These are phyloP conservation scores for Lycium barbarum DNA, from an alignment of 257 asterid genomes.

Conservation along the genomic window DNA sequence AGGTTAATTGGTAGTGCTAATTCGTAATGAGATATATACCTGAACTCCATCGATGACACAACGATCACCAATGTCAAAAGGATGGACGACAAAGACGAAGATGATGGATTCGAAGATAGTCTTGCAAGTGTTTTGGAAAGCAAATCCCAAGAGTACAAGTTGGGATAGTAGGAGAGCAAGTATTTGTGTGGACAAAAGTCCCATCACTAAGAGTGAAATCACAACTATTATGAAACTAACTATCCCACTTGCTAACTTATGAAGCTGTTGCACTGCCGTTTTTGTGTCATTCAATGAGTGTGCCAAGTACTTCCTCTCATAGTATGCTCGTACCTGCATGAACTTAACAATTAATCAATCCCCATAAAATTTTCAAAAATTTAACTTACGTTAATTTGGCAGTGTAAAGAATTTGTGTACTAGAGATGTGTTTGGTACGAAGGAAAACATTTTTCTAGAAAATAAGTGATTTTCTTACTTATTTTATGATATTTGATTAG, in stretches of 20 bases:
- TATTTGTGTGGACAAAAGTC: slow-evolving; percentile 57
- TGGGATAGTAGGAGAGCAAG: slow-evolving; percentile 62
- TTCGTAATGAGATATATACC: slow-evolving; percentile 38
- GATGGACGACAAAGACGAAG: slow-evolving; percentile 72
- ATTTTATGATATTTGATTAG: no score
- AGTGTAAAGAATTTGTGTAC: no score
- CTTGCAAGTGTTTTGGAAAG: slow-evolving; percentile 75
- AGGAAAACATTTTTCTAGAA: no score
- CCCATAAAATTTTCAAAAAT: no score
- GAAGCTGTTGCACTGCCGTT: slow-evolving; percentile 71
- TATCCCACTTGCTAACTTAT: slow-evolving; percentile 60
- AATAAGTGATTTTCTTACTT: no score
- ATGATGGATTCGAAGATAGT: slow-evolving; percentile 67
- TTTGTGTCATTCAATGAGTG: slow-evolving; percentile 69
- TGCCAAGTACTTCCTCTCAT: slow-evolving; percentile 65
- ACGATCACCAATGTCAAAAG: slow-evolving; percentile 74
- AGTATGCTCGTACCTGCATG: slow-evolving; percentile 58
- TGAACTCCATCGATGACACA: slow-evolving; percentile 72
- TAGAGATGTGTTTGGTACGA: no score
- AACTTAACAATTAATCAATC: no score
- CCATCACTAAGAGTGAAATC: slow-evolving; percentile 54
- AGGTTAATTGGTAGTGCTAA: no score
- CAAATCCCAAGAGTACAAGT: slow-evolving; percentile 61
- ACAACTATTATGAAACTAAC: slow-evolving; percentile 51
- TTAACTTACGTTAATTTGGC: no score